A percentile compares a stretch with the other conserved stretches of the same genome.
These are phyloP conservation scores for Naganishia sp. DNA, from an alignment of 1,284 basidiomycete genomes.

Conservation along the genomic window DNA sequence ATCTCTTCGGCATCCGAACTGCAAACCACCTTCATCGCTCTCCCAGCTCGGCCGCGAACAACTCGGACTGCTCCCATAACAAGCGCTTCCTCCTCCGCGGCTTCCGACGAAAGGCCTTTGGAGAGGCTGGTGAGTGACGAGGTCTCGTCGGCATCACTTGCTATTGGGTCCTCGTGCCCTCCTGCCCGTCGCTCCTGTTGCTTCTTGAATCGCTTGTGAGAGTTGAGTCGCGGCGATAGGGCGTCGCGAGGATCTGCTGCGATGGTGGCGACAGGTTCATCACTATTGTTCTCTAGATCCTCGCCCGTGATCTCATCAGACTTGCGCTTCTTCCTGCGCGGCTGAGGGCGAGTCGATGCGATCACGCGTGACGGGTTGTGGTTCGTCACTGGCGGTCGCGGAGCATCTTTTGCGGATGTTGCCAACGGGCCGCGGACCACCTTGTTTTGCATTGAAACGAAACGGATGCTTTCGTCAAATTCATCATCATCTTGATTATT, in stretches of 20 bases:
- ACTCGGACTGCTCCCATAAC: not conserved
- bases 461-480: constrained; percentile 17
- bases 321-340: constrained; percentile 21
- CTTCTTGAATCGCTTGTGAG: constrained; percentile 21
- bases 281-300: too few relatives aligned
- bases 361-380: too few relatives aligned
- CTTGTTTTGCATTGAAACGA: constrained; percentile 5
- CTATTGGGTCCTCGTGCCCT: not conserved
- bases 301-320: not conserved
- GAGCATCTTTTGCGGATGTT: too few relatives aligned
- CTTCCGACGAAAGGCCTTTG: constrained; percentile 15
- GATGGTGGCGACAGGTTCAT: not conserved
- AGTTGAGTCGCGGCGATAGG: not conserved
- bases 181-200: not conserved
- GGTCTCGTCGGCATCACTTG: constrained; percentile 1
- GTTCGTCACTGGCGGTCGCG: too few relatives aligned
- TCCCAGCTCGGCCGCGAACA: not conserved
- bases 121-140: constrained; percentile 25
- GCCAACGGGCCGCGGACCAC: not conserved
- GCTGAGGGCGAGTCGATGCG: constrained; percentile 8
- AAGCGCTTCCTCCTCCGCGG: not conserved
- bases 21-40: constrained; percentile 12
- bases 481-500: not conserved
- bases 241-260: not conserved
- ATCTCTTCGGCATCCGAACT: constrained; percentile 16